These are phyloP conservation scores for Globisporangium nodosum DNA, from an alignment of 352 stramenopile genomes.

Conservation along the genomic window DNA sequence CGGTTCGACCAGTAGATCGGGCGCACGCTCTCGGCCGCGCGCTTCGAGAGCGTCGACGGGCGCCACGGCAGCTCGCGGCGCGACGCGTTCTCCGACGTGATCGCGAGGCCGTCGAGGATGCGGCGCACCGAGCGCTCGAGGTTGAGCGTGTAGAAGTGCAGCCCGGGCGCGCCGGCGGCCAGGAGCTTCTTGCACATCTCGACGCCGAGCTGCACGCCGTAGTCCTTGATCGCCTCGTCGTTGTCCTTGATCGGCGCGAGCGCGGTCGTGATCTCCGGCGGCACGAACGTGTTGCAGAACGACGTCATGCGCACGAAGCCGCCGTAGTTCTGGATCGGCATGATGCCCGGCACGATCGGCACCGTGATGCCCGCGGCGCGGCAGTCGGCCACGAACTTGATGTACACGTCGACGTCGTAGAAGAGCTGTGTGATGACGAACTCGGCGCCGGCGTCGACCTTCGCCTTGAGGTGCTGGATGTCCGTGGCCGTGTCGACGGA, in stretches of 20 bases:
- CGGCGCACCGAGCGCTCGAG: slow-evolving; percentile 86
- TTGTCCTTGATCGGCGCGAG: slow-evolving; percentile 95
- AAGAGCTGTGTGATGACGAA: slow-evolving; percentile 99
- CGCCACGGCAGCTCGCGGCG: slow-evolving; percentile 89
- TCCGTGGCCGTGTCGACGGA: slow-evolving; percentile 83
- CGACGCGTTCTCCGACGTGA: slow-evolving; percentile 39
- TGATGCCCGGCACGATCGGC: slow-evolving; percentile 97
- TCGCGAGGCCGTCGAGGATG: slow-evolving; percentile 82
- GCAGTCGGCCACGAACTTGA: slow-evolving; percentile 92
- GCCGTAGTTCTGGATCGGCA: slow-evolving; percentile 98
- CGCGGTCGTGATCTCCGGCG: slow-evolving; percentile 67
- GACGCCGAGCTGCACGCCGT: slow-evolving; percentile 93
- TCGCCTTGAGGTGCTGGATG: slow-evolving; percentile 97
- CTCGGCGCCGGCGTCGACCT: slow-evolving; percentile 96
- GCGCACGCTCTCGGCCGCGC: slow-evolving; percentile 87
- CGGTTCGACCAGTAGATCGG: slow-evolving; percentile 99
- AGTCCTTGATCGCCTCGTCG: slow-evolving; percentile 94
- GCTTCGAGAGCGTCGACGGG: slow-evolving; percentile 85
- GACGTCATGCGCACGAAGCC: slow-evolving; percentile 98
- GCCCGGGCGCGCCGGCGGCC: slow-evolving; percentile 74
- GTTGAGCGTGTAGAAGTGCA: slow-evolving; percentile 96
- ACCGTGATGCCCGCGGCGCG: slow-evolving; percentile 88
- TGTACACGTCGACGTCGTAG: slow-evolving; percentile 96
- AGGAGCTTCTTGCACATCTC: slow-evolving; percentile 94
- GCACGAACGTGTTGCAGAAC: slow-evolving; percentile 95